Percentiles rank a stretch among this genome's conserved stretches.
Conservation (phyloP, 371 early-diverging fungal species). For the Mortierella sp. region DNA sequence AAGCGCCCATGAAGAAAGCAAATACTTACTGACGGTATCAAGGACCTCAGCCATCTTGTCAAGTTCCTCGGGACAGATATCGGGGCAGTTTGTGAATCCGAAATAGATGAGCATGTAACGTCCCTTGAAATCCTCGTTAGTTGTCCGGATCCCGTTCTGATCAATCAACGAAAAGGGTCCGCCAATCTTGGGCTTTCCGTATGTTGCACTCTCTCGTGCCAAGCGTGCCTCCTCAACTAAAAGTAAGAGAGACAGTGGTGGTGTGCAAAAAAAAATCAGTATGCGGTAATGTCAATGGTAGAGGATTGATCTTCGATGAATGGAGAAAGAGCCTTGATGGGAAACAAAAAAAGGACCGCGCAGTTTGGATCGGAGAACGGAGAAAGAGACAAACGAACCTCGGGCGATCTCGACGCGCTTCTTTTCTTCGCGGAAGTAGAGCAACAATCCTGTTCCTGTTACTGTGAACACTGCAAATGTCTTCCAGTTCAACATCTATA, state of each 20-base stretch:
- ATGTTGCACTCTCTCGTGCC: conserved; percentile 61
- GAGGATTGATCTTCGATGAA: background rate
- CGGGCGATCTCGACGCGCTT: conserved; percentile 65
- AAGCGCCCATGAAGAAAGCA: background rate
- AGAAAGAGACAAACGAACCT: conserved; percentile 33
- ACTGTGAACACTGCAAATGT: conserved; percentile 66
- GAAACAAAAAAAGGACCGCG: background rate
- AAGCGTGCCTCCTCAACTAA: conserved; percentile 54
- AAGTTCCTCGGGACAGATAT: conserved; percentile 98
- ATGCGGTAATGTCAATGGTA: background rate
- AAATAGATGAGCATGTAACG: conserved; percentile 94
- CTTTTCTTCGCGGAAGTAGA: conserved; percentile 78
- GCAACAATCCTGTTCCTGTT: conserved; percentile 73
- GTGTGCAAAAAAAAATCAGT: background rate
- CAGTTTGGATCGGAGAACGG: background rate
- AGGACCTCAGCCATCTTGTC: conserved; percentile 96
- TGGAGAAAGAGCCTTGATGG: background rate
- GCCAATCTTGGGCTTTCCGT: conserved; percentile 93
- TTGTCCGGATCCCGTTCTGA: conserved; percentile 76
- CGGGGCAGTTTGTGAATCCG: conserved; percentile 99
- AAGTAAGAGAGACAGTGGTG: background rate
- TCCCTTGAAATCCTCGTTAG: conserved; percentile 83
- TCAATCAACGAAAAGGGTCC: conserved; percentile 92
- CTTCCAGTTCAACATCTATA: conserved; percentile 52
- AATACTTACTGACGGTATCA: conserved; percentile 78